Percentiles rank a stretch among this genome's conserved stretches.
These are phyloP conservation scores for Pyropia yezoensis DNA, from an alignment of 23 red algal genomes.

Conservation along the genomic window DNA sequence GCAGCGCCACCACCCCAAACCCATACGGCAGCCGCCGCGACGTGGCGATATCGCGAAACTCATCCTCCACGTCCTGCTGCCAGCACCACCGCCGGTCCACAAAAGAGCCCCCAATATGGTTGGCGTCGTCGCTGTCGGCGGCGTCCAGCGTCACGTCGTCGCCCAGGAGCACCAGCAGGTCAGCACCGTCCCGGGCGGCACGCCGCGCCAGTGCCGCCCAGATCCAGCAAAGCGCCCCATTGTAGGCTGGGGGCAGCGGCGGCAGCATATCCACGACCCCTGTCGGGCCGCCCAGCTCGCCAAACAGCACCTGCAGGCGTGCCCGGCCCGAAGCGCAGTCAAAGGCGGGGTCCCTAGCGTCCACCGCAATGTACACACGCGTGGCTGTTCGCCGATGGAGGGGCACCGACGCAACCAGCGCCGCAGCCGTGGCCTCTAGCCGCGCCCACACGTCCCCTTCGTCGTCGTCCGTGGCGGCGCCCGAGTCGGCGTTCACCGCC, in stretches of 20 bases:
- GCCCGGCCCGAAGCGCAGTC: background rate
- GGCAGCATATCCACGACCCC: background rate
- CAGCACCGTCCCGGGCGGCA: background rate
- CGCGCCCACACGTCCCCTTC: conserved; percentile 1
- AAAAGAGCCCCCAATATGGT: too few species aligned
- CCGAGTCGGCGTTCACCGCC: too few species aligned
- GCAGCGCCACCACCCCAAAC: background rate
- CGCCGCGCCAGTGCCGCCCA: background rate
- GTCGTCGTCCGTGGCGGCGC: background rate
- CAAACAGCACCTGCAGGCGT: background rate
- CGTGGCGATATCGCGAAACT: background rate
- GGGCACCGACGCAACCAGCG: background rate
- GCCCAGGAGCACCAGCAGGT: background rate
- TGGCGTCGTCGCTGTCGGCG: too few species aligned
- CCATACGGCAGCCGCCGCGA: background rate
- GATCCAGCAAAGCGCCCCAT: background rate
- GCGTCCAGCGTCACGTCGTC: background rate
- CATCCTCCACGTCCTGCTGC: background rate
- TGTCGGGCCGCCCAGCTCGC: background rate
- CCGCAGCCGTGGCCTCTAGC: background rate
- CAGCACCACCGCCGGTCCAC: too few species aligned
- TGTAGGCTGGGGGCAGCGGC: background rate
- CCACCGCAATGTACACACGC: background rate
- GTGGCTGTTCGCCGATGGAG: background rate
- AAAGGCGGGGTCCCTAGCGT: background rate